Conservation (phyloP, 805 yeast species). For the Zygoascus ofunaensis region DNA sequence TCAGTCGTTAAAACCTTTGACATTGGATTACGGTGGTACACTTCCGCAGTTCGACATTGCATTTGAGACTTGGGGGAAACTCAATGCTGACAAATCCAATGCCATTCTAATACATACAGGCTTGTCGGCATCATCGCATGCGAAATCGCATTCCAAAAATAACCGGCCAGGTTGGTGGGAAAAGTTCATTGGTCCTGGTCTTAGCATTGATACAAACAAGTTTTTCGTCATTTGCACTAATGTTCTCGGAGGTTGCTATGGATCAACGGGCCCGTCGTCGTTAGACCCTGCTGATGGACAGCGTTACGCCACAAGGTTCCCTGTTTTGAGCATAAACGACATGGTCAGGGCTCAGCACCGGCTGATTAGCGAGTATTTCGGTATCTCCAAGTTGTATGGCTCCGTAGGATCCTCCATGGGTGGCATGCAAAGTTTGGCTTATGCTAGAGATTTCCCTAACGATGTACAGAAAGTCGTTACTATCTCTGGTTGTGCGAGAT, state of each 20-base stretch:
- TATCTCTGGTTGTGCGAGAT: conserved; percentile 88
- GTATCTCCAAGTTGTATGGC: conserved; percentile 58
- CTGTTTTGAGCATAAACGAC: conserved; percentile 75
- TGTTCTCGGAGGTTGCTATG: conserved; percentile 90
- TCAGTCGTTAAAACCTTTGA: conserved; percentile 47
- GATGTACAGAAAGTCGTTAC: conserved; percentile 63
- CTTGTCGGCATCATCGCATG: conserved; percentile 87
- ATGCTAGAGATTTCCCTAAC: conserved; percentile 73
- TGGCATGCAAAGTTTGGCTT: conserved; percentile 96
- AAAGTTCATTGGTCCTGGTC: conserved; percentile 76
- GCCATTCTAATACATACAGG: conserved; percentile 84
- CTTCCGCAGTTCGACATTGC: conserved; percentile 74
- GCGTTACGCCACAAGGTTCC: conserved; percentile 79
- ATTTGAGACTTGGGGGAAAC: conserved; percentile 83
- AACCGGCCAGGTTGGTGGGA: conserved; percentile 92
- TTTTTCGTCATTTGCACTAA: conserved; percentile 83
- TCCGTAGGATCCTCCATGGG: conserved; percentile 92
- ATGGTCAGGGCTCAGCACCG: conserved; percentile 85
- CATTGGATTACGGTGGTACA: conserved; percentile 73
- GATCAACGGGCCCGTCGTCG: conserved; percentile 88
- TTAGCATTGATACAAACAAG: conserved; percentile 67
- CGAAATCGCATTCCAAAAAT: conserved; percentile 67
- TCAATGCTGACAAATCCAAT: conserved; percentile 56
- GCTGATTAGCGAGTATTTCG: conserved; percentile 52
- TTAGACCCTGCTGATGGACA: conserved; percentile 57